phyloP scores from a whole-genome alignment of 768 basidiomycete species.

The Symmetrospora coprosmae region DNA sequence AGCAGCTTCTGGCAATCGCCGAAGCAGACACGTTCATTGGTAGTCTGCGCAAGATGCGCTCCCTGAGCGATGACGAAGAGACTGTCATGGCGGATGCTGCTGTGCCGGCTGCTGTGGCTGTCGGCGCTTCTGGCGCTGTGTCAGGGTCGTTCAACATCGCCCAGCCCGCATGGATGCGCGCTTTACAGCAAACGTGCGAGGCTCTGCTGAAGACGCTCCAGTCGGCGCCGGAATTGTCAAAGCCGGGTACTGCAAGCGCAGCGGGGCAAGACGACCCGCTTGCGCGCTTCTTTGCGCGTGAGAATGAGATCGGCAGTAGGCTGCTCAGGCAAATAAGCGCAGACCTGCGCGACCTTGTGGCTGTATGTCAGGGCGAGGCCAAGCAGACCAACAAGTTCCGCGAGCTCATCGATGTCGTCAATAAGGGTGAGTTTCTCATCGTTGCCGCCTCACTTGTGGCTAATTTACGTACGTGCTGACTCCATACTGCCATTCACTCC shows the following conservation, averaged over 20 bases:
- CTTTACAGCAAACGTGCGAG: slow-evolving; percentile 60
- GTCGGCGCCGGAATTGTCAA: slow-evolving; percentile 21
- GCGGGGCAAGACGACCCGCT: slow-evolving; percentile 61
- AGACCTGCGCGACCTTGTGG: slow-evolving; percentile 66
- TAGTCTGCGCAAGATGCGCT: slow-evolving; percentile 86
- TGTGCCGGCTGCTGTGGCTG: too few species aligned
- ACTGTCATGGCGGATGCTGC: slow-evolving; percentile 41
- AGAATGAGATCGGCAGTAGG: slow-evolving; percentile 62
- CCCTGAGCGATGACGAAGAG: slow-evolving; percentile 72
- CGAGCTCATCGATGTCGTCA: slow-evolving; percentile 73
- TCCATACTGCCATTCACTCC: slow-evolving; percentile 24
- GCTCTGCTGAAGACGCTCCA: slow-evolving; percentile 52
- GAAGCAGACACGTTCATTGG: slow-evolving; percentile 72
- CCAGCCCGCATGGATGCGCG: slow-evolving; percentile 86
- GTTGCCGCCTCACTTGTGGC: background rate
- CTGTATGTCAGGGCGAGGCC: slow-evolving; percentile 68
- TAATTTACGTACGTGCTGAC: background rate
- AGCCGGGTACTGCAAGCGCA: background rate
- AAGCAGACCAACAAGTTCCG: slow-evolving; percentile 95
- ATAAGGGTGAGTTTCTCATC: slow-evolving; percentile 53
- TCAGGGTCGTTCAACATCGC: background rate
- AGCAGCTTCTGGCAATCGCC: slow-evolving; percentile 74
- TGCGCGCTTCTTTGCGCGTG: slow-evolving; percentile 73
- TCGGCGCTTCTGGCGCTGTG: too few species aligned
- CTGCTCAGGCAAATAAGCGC: slow-evolving; percentile 63